Evolutionary conservation across 768 basidiomycete species (phyloP).

Genomic region (Xerocomellus amylosporus): DNA sequence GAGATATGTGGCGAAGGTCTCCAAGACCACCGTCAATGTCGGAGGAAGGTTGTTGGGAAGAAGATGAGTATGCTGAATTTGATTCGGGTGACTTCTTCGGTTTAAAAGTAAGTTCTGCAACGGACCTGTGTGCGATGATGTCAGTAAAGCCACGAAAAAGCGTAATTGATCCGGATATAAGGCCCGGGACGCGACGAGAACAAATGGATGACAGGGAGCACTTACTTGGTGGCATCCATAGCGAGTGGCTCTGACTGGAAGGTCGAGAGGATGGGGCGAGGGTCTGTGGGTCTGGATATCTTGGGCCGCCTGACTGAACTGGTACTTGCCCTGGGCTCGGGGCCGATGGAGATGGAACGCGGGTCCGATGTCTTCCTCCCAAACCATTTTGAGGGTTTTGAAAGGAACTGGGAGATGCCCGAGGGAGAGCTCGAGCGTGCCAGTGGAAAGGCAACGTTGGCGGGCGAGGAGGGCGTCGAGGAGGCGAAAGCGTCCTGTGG

Average conservation of each 20-base stretch:
- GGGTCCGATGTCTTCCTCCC: conserved; percentile 55
- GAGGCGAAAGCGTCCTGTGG: conserved; percentile 32
- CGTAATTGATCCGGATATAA: conserved; percentile 1
- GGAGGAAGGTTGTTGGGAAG: conserved; percentile 30
- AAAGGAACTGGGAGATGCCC: conserved; percentile 61
- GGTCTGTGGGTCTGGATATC: conserved; percentile 83
- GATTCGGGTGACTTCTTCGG: conserved; percentile 46
- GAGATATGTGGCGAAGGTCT: conserved; percentile 67
- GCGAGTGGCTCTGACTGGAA: conserved; percentile 47
- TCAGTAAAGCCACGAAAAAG: conserved; percentile 14
- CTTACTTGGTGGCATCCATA: conserved; percentile 54
- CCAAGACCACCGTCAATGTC: conserved; percentile 44
- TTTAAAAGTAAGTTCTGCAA: conserved; percentile 56
- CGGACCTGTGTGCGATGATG: conserved; percentile 47
- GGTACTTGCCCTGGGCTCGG: conserved; percentile 50
- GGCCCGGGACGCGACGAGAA: conserved; percentile 3
- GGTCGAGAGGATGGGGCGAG: conserved; percentile 60
- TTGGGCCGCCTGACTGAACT: conserved; percentile 62
- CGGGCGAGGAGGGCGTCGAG: conserved; percentile 32
- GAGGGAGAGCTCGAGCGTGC: conserved; percentile 63
- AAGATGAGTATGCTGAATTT: conserved; percentile 31
- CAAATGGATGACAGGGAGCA: not conserved
- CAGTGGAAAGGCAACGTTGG: conserved; percentile 38
- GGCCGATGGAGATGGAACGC: conserved; percentile 37
- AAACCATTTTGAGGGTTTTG: conserved; percentile 74